A percentile compares a stretch with the other conserved stretches of the same genome.
phyloP scores from a whole-genome alignment of 208 protist species.

The Strigomonas culicis region DNA sequence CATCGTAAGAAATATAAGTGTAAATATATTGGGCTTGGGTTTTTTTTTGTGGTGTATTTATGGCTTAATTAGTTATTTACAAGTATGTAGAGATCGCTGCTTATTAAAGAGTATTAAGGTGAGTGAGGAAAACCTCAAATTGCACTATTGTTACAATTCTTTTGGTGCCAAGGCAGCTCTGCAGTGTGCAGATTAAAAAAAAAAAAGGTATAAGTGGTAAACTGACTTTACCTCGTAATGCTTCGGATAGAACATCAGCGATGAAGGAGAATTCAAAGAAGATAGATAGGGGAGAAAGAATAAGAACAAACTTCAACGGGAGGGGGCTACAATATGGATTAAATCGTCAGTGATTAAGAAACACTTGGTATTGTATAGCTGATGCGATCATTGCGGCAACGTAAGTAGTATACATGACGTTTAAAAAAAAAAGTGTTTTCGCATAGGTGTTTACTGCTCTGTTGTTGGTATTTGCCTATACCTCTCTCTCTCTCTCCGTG shows the following conservation, averaged over 20 bases:
- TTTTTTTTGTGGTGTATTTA: conserved; percentile 10
- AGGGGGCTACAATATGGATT: too few species aligned
- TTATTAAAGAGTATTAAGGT: not conserved
- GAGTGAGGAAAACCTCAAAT: not conserved
- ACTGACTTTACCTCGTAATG: not conserved
- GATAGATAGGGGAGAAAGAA: too few species aligned
- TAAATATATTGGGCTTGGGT: not conserved
- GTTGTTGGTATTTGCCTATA: not conserved
- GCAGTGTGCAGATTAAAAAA: too few species aligned
- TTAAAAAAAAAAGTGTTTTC: not conserved
- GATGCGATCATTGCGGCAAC: not conserved
- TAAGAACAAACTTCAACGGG: too few species aligned
- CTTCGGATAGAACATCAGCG: not conserved
- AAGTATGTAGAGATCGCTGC: not conserved
- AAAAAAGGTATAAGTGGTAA: too few species aligned
- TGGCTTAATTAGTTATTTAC: not conserved
- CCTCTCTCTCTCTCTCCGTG: too few species aligned
- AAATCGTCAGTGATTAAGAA: too few species aligned
- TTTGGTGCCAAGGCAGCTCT: too few species aligned
- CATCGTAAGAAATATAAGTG: conserved; percentile 6
- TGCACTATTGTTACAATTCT: too few species aligned
- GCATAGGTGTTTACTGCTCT: not conserved
- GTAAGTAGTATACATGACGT: not conserved
- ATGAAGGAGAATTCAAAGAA: not conserved
- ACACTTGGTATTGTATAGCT: too few species aligned